Conservation (phyloP, 176 grass and related monocot species). For the Cenchrus purpureus region DNA sequence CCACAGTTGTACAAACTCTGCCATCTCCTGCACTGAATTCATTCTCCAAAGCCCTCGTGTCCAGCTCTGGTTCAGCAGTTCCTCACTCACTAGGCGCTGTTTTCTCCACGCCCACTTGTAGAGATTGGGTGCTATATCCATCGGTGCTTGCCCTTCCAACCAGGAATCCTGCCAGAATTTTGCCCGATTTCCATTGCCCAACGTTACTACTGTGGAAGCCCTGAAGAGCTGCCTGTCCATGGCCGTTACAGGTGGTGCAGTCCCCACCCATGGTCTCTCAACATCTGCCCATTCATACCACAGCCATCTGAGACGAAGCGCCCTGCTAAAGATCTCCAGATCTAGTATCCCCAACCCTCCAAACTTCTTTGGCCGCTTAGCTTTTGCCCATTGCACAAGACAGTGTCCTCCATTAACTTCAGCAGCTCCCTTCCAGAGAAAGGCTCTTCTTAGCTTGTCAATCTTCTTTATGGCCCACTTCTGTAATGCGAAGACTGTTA, state of each 20-base stretch:
- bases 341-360: neutral
- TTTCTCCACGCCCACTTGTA: neutral
- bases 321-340: neutral
- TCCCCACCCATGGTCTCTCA: neutral
- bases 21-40: neutral
- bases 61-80: neutral
- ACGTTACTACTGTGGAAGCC: rapidly evolving
- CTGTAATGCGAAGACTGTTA: neutral
- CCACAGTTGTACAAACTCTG: neutral
- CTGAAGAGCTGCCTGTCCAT: neutral
- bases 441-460: no score
- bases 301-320: neutral
- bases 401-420: neutral
- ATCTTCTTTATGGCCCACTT: neutral
- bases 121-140: neutral
- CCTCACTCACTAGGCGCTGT: neutral
- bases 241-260: rapidly evolving
- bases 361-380: neutral
- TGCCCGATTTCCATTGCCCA: neutral
- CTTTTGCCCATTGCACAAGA: neutral
- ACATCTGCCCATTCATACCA: neutral
- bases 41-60: neutral
- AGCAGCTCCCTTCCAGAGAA: no score
- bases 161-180: neutral
- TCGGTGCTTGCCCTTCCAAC: neutral